phyloP scores from a whole-genome alignment of 768 basidiomycete genomes.

The Leucosporidium scottii region DNA sequence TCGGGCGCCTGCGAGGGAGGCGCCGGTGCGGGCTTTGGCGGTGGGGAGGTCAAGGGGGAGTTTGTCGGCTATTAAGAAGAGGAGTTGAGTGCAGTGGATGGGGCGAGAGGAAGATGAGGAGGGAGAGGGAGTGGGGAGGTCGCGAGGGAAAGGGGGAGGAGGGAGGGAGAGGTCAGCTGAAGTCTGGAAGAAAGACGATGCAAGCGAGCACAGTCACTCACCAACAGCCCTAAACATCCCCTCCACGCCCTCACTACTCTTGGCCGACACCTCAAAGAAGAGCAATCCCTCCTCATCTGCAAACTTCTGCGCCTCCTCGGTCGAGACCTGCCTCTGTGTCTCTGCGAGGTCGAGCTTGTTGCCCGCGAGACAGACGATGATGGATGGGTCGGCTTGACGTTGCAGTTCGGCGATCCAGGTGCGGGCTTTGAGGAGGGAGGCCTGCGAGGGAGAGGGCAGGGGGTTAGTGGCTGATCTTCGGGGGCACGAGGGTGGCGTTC shows the following conservation, averaged over 20 bases:
- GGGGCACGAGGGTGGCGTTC: too few relatives aligned
- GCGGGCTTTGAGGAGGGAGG: constrained; percentile 89
- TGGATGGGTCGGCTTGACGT: constrained; percentile 93
- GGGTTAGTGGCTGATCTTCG: neutral
- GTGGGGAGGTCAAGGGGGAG: constrained; percentile 21
- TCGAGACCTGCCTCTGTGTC: constrained; percentile 26
- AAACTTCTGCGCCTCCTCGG: constrained; percentile 82
- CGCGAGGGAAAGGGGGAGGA: too few relatives aligned
- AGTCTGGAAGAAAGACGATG: neutral
- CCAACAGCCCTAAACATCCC: constrained; percentile 79
- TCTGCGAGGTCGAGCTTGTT: constrained; percentile 80
- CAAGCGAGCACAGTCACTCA: neutral
- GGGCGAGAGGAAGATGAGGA: too few relatives aligned
- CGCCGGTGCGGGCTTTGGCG: neutral
- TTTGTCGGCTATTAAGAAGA: constrained; percentile 15
- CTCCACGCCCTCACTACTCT: constrained; percentile 75
- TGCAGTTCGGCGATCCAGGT: constrained; percentile 88
- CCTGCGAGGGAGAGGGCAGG: constrained; percentile 37
- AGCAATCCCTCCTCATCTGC: constrained; percentile 85
- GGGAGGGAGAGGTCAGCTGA: neutral
- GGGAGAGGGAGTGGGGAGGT: too few relatives aligned
- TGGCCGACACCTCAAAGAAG: constrained; percentile 89
- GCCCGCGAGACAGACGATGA: constrained; percentile 90
- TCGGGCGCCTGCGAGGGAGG: constrained; percentile 2
- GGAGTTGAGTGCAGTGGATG: too few relatives aligned